phyloP scores from a whole-genome alignment of 345 rosid species.

The Hypericum perforatum region DNA sequence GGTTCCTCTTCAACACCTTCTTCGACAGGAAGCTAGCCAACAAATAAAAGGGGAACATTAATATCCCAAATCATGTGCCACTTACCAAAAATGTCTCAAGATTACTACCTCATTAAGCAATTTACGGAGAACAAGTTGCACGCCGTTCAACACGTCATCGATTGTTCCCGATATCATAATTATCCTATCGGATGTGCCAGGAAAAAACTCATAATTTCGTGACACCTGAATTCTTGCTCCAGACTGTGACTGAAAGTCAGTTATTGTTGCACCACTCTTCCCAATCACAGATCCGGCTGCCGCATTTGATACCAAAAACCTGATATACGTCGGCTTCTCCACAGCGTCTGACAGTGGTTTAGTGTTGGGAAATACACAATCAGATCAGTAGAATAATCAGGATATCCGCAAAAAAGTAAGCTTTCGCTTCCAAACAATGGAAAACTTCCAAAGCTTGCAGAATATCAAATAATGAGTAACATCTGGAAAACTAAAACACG shows the following conservation, averaged over 20 bases:
- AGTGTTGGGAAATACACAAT: constrained; percentile 1
- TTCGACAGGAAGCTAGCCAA: constrained; percentile 57
- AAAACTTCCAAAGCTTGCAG: no score
- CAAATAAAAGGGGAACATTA: constrained; percentile 10
- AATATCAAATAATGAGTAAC: no score
- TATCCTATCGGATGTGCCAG: constrained; percentile 90
- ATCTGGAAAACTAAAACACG: no score
- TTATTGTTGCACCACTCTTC: constrained; percentile 94
- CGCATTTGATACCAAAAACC: constrained; percentile 94
- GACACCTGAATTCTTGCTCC: constrained; percentile 96
- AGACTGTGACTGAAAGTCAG: constrained; percentile 88
- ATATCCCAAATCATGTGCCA: constrained; percentile 4
- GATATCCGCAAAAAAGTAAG: not conserved
- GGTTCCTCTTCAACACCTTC: constrained; percentile 72
- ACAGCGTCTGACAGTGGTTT: constrained; percentile 36
- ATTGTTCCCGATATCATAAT: constrained; percentile 71
- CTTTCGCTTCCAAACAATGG: no score
- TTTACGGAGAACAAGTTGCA: constrained; percentile 80
- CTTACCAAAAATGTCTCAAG: not conserved
- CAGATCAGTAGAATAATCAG: not conserved
- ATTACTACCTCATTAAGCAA: constrained; percentile 73
- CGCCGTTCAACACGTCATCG: constrained; percentile 69
- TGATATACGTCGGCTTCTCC: constrained; percentile 71
- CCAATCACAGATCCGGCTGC: constrained; percentile 99
- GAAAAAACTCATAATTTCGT: constrained; percentile 86